Evolutionary conservation across 805 yeast species (phyloP).

Genomic region (Cephaloascus albidus): DNA sequence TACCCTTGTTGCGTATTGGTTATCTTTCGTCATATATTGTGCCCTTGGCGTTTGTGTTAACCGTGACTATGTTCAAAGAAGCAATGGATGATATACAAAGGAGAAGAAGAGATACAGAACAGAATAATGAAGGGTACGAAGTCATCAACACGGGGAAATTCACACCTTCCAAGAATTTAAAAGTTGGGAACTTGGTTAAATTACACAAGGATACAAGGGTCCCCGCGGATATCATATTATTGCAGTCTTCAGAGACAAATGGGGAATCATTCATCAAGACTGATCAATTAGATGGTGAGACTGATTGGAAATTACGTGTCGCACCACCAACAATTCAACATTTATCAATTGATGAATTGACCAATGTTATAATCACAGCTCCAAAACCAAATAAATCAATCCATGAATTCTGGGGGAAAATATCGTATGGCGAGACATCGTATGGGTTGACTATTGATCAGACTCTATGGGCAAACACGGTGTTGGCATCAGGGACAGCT

Average conservation of each 20-base stretch:
- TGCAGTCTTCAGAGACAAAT: slow-evolving; percentile 70
- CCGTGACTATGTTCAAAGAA: slow-evolving; percentile 92
- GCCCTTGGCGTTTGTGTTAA: slow-evolving; percentile 85
- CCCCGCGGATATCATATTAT: slow-evolving; percentile 86
- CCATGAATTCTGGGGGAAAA: slow-evolving; percentile 70
- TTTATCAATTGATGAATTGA: slow-evolving; percentile 39
- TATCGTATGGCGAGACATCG: slow-evolving; percentile 48
- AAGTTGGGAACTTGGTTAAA: slow-evolving; percentile 80
- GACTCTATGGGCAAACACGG: slow-evolving; percentile 97
- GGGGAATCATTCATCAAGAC: slow-evolving; percentile 95
- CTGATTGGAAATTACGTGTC: slow-evolving; percentile 93
- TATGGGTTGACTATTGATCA: slow-evolving; percentile 76
- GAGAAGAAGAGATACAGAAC: slow-evolving; percentile 81
- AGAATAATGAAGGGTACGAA: slow-evolving; percentile 76
- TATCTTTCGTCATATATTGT: slow-evolving; percentile 88
- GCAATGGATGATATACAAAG: slow-evolving; percentile 91
- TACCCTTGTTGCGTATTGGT: slow-evolving; percentile 88
- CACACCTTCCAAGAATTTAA: slow-evolving; percentile 47
- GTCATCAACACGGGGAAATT: slow-evolving; percentile 35
- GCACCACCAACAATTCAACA: slow-evolving; percentile 70
- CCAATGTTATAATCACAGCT: slow-evolving; percentile 51
- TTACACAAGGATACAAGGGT: slow-evolving; percentile 76
- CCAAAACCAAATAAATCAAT: slow-evolving; percentile 82
- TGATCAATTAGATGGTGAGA: slow-evolving; percentile 97
- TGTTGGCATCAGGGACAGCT: slow-evolving; percentile 88